A percentile compares a stretch with the other conserved stretches of the same genome.
Evolutionary conservation across 106 monocot species (phyloP).

Genomic region (Agapanthus africanus): DNA sequence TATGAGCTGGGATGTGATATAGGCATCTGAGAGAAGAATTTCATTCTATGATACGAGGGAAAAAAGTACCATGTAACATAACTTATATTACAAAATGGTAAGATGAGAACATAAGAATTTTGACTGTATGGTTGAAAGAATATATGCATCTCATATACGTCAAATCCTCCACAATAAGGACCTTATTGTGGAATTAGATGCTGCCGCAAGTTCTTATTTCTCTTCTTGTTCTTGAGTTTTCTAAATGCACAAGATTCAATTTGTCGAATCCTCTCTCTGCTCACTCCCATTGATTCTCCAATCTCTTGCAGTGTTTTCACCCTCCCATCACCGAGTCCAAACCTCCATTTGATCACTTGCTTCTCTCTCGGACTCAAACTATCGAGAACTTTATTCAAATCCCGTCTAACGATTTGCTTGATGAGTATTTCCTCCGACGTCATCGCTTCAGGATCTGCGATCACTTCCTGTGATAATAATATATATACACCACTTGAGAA

Average conservation of each 20-base stretch:
- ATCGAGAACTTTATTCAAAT: conserved; percentile 66
- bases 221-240: conserved; percentile 82
- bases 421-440: conserved; percentile 62
- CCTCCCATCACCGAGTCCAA: conserved; percentile 77
- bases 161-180: not conserved
- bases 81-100: conserved; percentile 11
- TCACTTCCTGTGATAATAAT: conserved; percentile 54
- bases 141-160: conserved; percentile 5
- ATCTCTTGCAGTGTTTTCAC: conserved; percentile 88
- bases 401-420: conserved; percentile 66
- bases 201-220: conserved; percentile 51
- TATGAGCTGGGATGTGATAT: not conserved
- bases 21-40: not conserved
- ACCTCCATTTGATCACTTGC: conserved; percentile 69
- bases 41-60: not conserved
- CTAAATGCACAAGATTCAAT: conserved; percentile 82
- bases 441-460: conserved; percentile 61
- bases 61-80: not conserved
- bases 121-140: not conserved
- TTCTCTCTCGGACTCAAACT: conserved; percentile 68
- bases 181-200: conserved; percentile 23
- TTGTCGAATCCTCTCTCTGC: conserved; percentile 85
- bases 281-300: conserved; percentile 70
- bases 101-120: conserved; percentile 3
- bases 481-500: not conserved